A percentile compares a stretch with the other conserved stretches of the same genome.
Conservation (phyloP, 768 basidiomycete genomes). For the Amanita molliuscula region DNA sequence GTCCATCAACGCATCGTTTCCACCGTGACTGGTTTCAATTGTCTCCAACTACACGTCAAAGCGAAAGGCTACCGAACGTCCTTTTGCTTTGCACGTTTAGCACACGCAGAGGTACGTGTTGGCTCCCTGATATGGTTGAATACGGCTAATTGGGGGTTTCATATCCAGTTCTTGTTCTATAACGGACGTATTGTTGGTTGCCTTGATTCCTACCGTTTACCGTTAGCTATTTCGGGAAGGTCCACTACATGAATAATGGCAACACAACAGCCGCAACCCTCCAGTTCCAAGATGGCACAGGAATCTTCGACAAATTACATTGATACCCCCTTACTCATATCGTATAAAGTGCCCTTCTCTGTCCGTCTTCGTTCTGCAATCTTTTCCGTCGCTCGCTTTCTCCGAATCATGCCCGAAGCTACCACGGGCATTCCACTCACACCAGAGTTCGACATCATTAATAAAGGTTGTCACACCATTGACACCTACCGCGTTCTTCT, state of each 20-base stretch:
- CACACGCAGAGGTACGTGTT: neutral
- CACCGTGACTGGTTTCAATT: too few species aligned
- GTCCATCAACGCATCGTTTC: too few species aligned
- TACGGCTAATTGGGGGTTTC: neutral
- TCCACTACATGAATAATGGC: neutral
- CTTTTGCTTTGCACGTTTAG: neutral
- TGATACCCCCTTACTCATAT: neutral
- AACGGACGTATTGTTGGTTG: neutral
- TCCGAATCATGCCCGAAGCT: neutral
- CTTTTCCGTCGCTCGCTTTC: neutral
- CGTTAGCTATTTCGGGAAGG: neutral
- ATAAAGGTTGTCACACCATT: neutral
- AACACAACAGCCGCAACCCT: neutral
- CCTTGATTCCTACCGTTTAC: neutral
- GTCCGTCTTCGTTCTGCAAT: neutral
- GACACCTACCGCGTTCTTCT: neutral
- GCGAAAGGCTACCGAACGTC: too few species aligned
- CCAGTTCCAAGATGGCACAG: neutral
- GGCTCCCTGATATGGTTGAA: neutral
- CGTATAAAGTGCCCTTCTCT: neutral
- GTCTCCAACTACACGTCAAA: too few species aligned
- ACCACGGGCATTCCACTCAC: neutral
- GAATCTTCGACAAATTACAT: neutral
- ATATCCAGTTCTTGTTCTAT: neutral
- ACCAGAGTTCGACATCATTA: neutral